Base-by-base conservation (phyloP, 2,329 filamentous ascomycete species). In the Beauveria bassiana region DNA sequence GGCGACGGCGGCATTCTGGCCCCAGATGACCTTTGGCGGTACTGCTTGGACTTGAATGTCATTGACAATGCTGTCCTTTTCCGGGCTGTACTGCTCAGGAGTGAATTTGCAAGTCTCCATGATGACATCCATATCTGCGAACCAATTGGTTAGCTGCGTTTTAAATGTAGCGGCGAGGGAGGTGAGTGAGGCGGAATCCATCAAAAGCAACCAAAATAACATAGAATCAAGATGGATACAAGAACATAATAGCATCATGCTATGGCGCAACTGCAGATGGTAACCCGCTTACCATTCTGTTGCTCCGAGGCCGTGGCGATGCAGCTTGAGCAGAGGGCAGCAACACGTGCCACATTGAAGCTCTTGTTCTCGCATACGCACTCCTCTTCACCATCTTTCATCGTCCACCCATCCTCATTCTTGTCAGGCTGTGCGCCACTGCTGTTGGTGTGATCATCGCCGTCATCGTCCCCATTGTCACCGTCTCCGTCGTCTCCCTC, bases 361-460 rank as follows among this genome's bases (percentile, higher is more conserved):
- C 75, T 77, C 59, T 67, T 65, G 57, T 77, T 77, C 8, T 64
- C 56, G 56, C 75, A 78, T 4, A 76, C 72, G 57, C 75, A 78
- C 16, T 69, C 64, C 57, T 68, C 66, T 61, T 78, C 75, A 1
- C 68, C 68, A 18, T 67, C 66, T 31, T 63, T 64, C 9, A 60
- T 54, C 22, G 47, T 54, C 55, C 26, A 56, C 20, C 65, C 67
- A 58, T 63, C 65, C 4, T 66, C 51, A 4, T 65, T 60, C 22
- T 57, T 45, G 31, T 61, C 10, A 54, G 63, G 47, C 12, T 43
- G 28, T 43, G 46, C 46, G 46, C n/a, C 43, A 18, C n/a, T 42
- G 18, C n/a, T 38, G 40, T 18, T 53, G 40, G 46, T 20, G 54
- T 38, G 34, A 14, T 18, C 24, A 45, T 61, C 40, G 31, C 26